Evolutionary conservation across 768 basidiomycete species (phyloP).

Genomic region (Cantharellus anzutake): DNA sequence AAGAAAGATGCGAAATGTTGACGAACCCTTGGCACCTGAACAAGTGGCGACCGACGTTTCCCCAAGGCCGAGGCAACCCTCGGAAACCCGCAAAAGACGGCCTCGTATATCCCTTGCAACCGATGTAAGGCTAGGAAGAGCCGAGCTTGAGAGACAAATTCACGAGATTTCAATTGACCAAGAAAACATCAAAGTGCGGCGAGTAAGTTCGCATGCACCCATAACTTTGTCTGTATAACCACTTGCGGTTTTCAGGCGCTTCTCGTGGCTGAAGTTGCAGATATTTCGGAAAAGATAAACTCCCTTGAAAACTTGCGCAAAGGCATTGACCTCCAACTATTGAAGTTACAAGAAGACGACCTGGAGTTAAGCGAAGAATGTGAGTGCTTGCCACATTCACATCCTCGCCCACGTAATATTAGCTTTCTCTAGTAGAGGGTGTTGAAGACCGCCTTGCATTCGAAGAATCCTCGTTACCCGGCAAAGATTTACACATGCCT

Average conservation of each 20-base stretch:
- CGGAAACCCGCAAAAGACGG: slow-evolving; percentile 38
- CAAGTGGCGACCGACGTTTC: slow-evolving; percentile 4
- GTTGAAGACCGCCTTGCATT: slow-evolving; percentile 69
- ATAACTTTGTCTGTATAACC: not conserved
- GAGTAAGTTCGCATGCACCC: slow-evolving; percentile 29
- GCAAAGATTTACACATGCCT: not conserved
- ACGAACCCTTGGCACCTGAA: slow-evolving; percentile 34
- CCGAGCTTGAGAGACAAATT: slow-evolving; percentile 68
- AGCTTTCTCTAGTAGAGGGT: slow-evolving; percentile 48
- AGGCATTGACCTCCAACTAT: slow-evolving; percentile 61
- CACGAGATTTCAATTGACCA: slow-evolving; percentile 81
- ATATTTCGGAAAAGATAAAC: slow-evolving; percentile 80
- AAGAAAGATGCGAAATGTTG: slow-evolving; percentile 62
- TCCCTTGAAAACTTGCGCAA: slow-evolving; percentile 62
- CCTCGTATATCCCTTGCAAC: slow-evolving; percentile 7
- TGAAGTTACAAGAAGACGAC: slow-evolving; percentile 86
- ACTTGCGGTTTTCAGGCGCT: slow-evolving; percentile 36
- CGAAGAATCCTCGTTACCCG: slow-evolving; percentile 24
- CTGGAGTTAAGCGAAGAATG: slow-evolving; percentile 92
- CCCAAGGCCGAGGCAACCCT: slow-evolving; percentile 26
- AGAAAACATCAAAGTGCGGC: slow-evolving; percentile 76
- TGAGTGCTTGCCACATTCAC: slow-evolving; percentile 23
- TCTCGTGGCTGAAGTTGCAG: slow-evolving; percentile 67
- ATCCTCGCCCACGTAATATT: not conserved
- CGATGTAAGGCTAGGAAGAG: slow-evolving; percentile 44